phyloP scores from a whole-genome alignment of 371 early-diverging fungal genomes.

The Lichtheimia corymbifera region DNA sequence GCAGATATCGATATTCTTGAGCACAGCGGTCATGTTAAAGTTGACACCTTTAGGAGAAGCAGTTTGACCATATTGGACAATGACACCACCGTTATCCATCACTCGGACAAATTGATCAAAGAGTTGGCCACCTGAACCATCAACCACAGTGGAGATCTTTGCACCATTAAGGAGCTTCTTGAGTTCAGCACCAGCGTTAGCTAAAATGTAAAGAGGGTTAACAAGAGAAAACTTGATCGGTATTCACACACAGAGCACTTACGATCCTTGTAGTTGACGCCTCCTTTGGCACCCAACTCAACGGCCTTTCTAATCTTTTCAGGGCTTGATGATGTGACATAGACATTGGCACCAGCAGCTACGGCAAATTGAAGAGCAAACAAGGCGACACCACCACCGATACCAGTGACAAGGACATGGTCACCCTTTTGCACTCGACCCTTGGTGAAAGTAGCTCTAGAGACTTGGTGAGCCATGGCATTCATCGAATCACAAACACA shows the following conservation, averaged over 20 bases:
- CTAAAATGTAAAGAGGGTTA: constrained; percentile 23
- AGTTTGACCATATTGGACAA: constrained; percentile 63
- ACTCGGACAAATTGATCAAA: constrained; percentile 38
- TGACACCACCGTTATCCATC: constrained; percentile 57
- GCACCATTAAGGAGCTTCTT: constrained; percentile 42
- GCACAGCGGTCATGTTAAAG: constrained; percentile 50
- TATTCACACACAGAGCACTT: constrained; percentile 5
- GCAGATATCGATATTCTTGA: constrained; percentile 61
- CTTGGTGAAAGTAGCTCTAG: constrained; percentile 59
- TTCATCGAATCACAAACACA: not conserved
- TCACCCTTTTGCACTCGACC: constrained; percentile 56
- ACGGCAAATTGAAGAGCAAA: constrained; percentile 69
- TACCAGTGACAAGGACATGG: constrained; percentile 73
- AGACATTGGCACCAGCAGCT: constrained; percentile 70
- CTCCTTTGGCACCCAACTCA: constrained; percentile 68
- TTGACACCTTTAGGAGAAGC: constrained; percentile 42
- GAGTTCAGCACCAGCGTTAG: constrained; percentile 51
- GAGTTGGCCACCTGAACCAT: constrained; percentile 69
- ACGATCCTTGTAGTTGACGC: constrained; percentile 72
- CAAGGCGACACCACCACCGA: constrained; percentile 78
- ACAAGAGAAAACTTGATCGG: not conserved
- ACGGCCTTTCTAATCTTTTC: constrained; percentile 66
- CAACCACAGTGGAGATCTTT: constrained; percentile 61
- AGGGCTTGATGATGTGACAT: constrained; percentile 68
- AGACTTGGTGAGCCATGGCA: not conserved